A percentile compares a stretch with the other conserved stretches of the same genome.
phyloP scores from a whole-genome alignment of 345 rosid species.

The Sisymbrium altissimum region DNA sequence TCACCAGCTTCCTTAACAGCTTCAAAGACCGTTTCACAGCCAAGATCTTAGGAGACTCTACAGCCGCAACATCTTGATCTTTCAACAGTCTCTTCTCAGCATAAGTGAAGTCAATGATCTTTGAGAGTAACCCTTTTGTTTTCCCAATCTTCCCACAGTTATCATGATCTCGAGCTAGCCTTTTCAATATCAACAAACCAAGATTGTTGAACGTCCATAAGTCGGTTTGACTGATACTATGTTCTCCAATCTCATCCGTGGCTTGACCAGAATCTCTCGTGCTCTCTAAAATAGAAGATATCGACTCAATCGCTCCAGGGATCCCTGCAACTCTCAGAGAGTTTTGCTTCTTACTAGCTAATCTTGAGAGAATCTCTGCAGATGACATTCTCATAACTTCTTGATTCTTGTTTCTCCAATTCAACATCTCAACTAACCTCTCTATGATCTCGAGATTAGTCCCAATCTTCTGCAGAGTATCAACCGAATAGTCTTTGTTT shows the following conservation, averaged over 20 bases:
- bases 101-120: constrained; percentile 77
- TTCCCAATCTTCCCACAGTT: constrained; percentile 92
- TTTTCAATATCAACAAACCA: constrained; percentile 72
- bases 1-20: constrained; percentile 70
- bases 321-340: constrained; percentile 74
- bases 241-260: constrained; percentile 78
- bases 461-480: constrained; percentile 89
- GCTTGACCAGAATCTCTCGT: constrained; percentile 42
- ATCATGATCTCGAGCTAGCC: constrained; percentile 77
- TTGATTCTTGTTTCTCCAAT: constrained; percentile 82
- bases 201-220: constrained; percentile 72
- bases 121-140: constrained; percentile 78
- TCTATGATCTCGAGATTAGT: constrained; percentile 57
- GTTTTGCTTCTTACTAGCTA: constrained; percentile 81
- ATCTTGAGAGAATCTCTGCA: constrained; percentile 65
- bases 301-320: constrained; percentile 90
- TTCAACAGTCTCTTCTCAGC: constrained; percentile 47
- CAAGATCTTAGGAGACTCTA: constrained; percentile 42
- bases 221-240: constrained; percentile 37
- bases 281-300: constrained; percentile 71
- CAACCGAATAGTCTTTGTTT: constrained; percentile 56
- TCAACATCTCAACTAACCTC: constrained; percentile 82
- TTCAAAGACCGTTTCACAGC: constrained; percentile 77
- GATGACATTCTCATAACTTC: constrained; percentile 74
- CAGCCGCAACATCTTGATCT: constrained; percentile 33